Base-by-base conservation (phyloP, 257 asterid genomes). In the Orobanche coerulescens region DNA sequence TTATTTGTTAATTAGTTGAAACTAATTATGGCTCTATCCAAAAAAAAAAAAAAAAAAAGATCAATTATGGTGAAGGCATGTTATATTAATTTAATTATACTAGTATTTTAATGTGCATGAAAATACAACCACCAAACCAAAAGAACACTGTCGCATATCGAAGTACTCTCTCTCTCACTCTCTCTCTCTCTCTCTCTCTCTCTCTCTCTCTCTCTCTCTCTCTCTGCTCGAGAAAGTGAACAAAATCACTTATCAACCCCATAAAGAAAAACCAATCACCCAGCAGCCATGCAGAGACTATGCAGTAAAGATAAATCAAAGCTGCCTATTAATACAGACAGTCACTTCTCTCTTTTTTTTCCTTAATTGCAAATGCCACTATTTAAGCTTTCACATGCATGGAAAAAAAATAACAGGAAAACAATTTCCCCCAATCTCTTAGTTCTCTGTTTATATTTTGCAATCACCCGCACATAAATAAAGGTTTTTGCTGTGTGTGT, bases 231-330 rank as follows among this genome's bases (percentile, higher is more conserved):
- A 77, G 36, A 30, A 30, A 30, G 36, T 30, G 7, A 30, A 30
- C 36, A 30, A 81, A 76, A 71, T 76, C 85, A 47, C 81, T 72
- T 30, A 30, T 30, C 76, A 44, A 58, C 51, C 51, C 85, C 77
- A 79, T 78, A 76, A 84, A 71, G 84, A 78, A 75, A 37, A 70
- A 68, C 73, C 71, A 76, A 62, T 65, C 46, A 47, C 72, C 69
- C 48, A n/a, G 14, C 75, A 56, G 58, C 81, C 79, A 71, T 78
- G 78, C 70, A 75, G 66, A 58, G 47, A 22, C 81, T 78, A 71
- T 78, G 78, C 70, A 75, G 66, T 62, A 52, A 22, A 63, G 26
- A 60, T 30, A 71, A 26, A 47, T 5, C 30, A 39, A n/a, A n/a
- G n/a, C n/a, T n/a, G n/a, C n/a, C n/a, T n/a, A n/a, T n/a, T n/a